Evolutionary conservation across 129 eudicot species (phyloP).

Genomic region (Helianthus annuus): HanXRQr2.0-SUNRISE NC_035433.2:81488141-81488640

Average conservation of each 20-base stretch:
- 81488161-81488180: slow-evolving; percentile 83
- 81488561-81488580: neutral
- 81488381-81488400: slow-evolving; percentile 75
- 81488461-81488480: neutral
- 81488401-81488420: slow-evolving; percentile 79
- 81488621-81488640: neutral
- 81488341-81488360: slow-evolving; percentile 84
- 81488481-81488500: neutral
- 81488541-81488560: neutral
- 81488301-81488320: neutral
- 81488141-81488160: slow-evolving; percentile 72
- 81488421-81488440: slow-evolving; percentile 63
- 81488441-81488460: neutral
- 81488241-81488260: slow-evolving; percentile 24
- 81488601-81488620: neutral
- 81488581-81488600: neutral
- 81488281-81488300: neutral
- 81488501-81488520: neutral
- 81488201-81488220: slow-evolving; percentile 76
- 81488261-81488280: neutral
- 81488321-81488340: slow-evolving; percentile 62
- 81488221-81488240: slow-evolving; percentile 81
- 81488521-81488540: neutral
- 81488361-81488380: slow-evolving; percentile 71
- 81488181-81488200: slow-evolving; percentile 73